Base-by-base conservation (phyloP, 1,284 basidiomycete genomes). In the Malassezia vespertilionis region DNA sequence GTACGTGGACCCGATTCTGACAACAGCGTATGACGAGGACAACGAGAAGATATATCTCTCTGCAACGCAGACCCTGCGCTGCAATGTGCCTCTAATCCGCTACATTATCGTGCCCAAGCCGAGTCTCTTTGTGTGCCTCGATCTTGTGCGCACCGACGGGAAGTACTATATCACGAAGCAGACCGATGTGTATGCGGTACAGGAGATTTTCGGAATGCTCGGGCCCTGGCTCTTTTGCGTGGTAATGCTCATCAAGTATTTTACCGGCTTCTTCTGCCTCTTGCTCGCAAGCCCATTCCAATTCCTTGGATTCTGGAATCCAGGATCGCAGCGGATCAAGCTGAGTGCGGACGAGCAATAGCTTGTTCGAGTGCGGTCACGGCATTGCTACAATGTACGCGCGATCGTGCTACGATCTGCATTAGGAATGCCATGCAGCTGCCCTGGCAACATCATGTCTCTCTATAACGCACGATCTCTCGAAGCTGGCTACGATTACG, bases 151-250 rank as follows among this genome's bases (percentile, higher is more conserved):
- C 1, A 56, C 54, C 17, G 65, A 70, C 33, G 61, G 59, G 14
- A 60, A 60, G 42, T 61, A 62, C 48, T 70, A 70, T 54, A 33
- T 70, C 43, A 54, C 61, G 48, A 48, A 58, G 14, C 67, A 70
- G 38, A 46, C 64, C 33, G 67, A 70, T 40, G 45, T 59, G 11
- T 70, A 70, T 28, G 10, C 37, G 10, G 12, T 45, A 5, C 48
- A 51, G 43, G 42, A 51, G 15, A 12, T 40, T 14, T 9, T 24
- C 10, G 12, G 17, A 27, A 41, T 33, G 2, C 2, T 47, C n/a
- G 12, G 21, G n/a, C 39, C 28, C 15, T 32, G 11, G 15, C 11
- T 23, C 27, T 10, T 22, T 17, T 12, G 26, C 5, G 22, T 51
- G 17, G 31, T 35, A n/a, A 8, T 14, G 10, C 1, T 18, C 17